Percentiles rank a stretch among this genome's conserved stretches.
These are phyloP conservation scores for Penicillium polonicum DNA, from an alignment of 2,329 filamentous ascomycete species.

Conservation along the genomic window DNA sequence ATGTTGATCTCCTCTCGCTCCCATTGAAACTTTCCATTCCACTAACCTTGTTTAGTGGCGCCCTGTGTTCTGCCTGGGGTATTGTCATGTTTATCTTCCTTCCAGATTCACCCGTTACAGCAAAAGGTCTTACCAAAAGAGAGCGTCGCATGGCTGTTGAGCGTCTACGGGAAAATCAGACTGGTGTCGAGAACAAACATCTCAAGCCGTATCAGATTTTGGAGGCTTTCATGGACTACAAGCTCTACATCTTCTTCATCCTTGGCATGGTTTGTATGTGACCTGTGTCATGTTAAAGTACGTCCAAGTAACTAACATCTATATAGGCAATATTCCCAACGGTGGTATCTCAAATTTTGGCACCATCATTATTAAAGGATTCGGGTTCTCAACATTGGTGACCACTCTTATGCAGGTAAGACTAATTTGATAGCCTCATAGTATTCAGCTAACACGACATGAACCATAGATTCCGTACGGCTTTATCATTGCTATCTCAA, in stretches of 20 bases:
- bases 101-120: conserved; percentile 58
- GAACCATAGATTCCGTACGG: conserved; percentile 48
- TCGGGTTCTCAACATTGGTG: conserved; percentile 55
- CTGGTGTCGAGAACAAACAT: conserved; percentile 57
- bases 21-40: background rate
- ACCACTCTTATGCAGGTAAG: conserved; percentile 54
- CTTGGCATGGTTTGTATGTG: conserved; percentile 48
- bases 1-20: background rate
- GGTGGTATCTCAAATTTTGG: conserved; percentile 61
- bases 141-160: conserved; percentile 58
- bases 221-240: conserved; percentile 59
- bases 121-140: conserved; percentile 50
- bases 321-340: conserved; percentile 50
- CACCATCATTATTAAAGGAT: conserved; percentile 58
- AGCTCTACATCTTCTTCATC: conserved; percentile 58
- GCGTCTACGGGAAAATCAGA: conserved; percentile 57
- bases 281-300: too few species aligned
- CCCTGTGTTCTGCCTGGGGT: conserved; percentile 60
- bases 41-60: conserved; percentile 32
- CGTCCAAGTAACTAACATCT: background rate
- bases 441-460: background rate
- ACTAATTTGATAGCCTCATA: background rate
- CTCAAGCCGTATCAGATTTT: conserved; percentile 56
- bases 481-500: conserved; percentile 51
- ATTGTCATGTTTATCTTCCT: conserved; percentile 58